Evolutionary conservation across 2,329 filamentous ascomycete genomes (phyloP), one percentile per base, ranked within the genome.

Genomic region (Hypomyces rosellus): DNA sequence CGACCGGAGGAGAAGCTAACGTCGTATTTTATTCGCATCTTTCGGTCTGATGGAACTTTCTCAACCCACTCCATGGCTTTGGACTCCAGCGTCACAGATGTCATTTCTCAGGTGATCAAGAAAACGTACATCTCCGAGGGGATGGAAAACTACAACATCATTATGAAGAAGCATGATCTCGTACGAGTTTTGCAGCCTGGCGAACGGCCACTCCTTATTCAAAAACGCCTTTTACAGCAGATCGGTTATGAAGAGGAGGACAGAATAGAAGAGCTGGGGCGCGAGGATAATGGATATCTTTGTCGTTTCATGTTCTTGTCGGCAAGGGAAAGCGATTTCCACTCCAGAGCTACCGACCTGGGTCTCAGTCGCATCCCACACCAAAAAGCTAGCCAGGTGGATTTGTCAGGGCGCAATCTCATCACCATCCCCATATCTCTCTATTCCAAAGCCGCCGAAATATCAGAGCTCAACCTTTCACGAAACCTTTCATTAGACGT

Each of bases 231-330:
- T 15, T 73, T 99, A 15, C 86, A 96, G 67, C 90, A 96, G 69
- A 87, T 92, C 48, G 93, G 93, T 9, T 99, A 97, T 63, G 85
- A 88, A 51, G 84, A 89, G 33, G 82, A 82, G 50, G 93, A 99
- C 67, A 84, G 83, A 37, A 83, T 99, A 42, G 92, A 96, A 65
- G 93, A 97, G 55, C 82, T 99, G 47, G 93, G 93, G 25, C 84
- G 93, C 51, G 93, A 99, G 68, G 93, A 99, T 72, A 96, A 97
- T 67, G 95, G 91, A 65, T 99, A 97, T 61, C 78, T 99, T 12
- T 95, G 91, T 64, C 88, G 93, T 5, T 97, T 99, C 71, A 89
- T 93, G 53, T 99, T 99, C 68, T 75, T 96, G 52, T 91, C 92
- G 14, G 86, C 88, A 16, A 88, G 92, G 61, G 86, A 96, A 66